phyloP scores from a whole-genome alignment of 2,329 filamentous ascomycete genomes.

The Trichoderma harzianum region DNA sequence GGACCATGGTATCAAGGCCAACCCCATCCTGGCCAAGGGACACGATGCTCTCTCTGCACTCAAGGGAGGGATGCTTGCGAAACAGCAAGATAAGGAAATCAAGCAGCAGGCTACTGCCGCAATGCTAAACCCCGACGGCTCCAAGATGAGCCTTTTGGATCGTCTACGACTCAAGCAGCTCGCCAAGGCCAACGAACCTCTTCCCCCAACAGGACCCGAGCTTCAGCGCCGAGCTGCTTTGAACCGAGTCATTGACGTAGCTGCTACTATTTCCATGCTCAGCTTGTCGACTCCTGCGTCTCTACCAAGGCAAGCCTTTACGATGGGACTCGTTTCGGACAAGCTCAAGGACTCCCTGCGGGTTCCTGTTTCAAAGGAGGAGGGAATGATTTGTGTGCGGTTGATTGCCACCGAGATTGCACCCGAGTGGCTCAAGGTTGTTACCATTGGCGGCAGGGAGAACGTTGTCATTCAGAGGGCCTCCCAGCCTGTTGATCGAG shows the following conservation, averaged over 20 bases:
- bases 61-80: conserved; percentile 56
- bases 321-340: conserved; percentile 59
- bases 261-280: conserved; percentile 65
- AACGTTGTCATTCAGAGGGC: conserved; percentile 54
- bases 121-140: conserved; percentile 42
- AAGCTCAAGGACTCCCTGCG: conserved; percentile 66
- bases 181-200: conserved; percentile 52
- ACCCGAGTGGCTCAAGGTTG: conserved; percentile 54
- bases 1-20: conserved; percentile 40
- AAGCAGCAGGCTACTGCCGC: conserved; percentile 34
- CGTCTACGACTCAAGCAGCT: conserved; percentile 70
- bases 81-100: conserved; percentile 45
- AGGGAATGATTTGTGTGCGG: conserved; percentile 48
- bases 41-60: conserved; percentile 67
- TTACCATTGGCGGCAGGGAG: conserved; percentile 51
- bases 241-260: conserved; percentile 65
- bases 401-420: conserved; percentile 54
- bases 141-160: conserved; percentile 68
- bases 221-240: conserved; percentile 62
- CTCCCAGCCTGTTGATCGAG: conserved; percentile 37
- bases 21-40: conserved; percentile 60
- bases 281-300: conserved; percentile 48
- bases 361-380: conserved; percentile 51
- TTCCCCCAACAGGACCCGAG: conserved; percentile 55
- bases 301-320: conserved; percentile 61